phyloP scores from a whole-genome alignment of 129 eudicot species.

The Gnaphalium uliginosum region DNA sequence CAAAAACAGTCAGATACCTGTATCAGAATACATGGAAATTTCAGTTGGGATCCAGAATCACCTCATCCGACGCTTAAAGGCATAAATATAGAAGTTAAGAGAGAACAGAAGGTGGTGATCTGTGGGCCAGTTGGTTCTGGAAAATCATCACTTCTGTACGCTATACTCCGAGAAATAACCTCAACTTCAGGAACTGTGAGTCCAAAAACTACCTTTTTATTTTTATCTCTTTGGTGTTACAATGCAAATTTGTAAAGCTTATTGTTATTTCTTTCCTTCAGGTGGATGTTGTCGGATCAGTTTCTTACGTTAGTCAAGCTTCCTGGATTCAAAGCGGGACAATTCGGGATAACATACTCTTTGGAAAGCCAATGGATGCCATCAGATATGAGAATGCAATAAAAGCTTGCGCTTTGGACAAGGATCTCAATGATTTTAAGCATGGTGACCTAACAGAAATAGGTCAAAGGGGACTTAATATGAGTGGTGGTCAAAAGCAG shows the following conservation, averaged over 20 bases:
- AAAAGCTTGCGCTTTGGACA: slow-evolving; percentile 58
- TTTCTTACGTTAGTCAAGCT: slow-evolving; percentile 73
- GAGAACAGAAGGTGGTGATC: slow-evolving; percentile 52
- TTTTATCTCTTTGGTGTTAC: not conserved
- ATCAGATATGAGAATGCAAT: slow-evolving; percentile 49
- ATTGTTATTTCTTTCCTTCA: slow-evolving; percentile 21
- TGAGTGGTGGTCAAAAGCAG: slow-evolving; percentile 88
- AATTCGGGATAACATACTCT: slow-evolving; percentile 64
- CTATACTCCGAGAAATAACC: slow-evolving; percentile 58
- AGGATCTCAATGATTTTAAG: slow-evolving; percentile 55
- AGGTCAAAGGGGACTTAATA: slow-evolving; percentile 72
- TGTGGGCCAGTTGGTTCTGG: slow-evolving; percentile 82
- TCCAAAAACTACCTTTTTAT: not conserved
- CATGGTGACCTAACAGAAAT: slow-evolving; percentile 75
- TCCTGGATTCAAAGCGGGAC: slow-evolving; percentile 81
- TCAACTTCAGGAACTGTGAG: slow-evolving; percentile 56
- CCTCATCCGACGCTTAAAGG: slow-evolving; percentile 31
- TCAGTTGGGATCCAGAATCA: slow-evolving; percentile 65
- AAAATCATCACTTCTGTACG: slow-evolving; percentile 57
- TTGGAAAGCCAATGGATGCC: slow-evolving; percentile 59
- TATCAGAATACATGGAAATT: slow-evolving; percentile 42
- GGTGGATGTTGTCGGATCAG: slow-evolving; percentile 57
- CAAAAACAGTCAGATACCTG: slow-evolving; percentile 19
- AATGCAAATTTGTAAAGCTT: slow-evolving; percentile 5
- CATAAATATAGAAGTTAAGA: slow-evolving; percentile 36